Conservation (phyloP, 129 eudicot genomes). For the Chrysanthemum makinoi region DNA sequence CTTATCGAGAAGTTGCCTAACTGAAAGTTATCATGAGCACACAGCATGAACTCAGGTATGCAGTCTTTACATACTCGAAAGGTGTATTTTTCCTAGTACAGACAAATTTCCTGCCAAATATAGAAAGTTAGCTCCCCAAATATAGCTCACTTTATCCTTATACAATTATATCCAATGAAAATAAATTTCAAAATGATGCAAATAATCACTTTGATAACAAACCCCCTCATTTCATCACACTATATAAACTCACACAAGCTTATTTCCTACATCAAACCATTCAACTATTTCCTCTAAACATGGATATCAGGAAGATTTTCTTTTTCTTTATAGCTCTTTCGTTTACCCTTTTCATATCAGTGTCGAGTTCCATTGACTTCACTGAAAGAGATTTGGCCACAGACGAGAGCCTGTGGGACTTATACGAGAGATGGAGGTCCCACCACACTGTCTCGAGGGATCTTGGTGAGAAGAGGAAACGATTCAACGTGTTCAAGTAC, state of each 20-base stretch:
- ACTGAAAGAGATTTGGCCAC: slow-evolving; percentile 64
- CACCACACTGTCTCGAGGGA: slow-evolving; percentile 73
- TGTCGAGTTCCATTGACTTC: slow-evolving; percentile 55
- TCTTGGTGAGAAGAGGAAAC: slow-evolving; percentile 54
- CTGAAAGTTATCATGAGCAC: slow-evolving; percentile 39
- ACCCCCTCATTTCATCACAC: slow-evolving; percentile 16
- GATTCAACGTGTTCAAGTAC: slow-evolving; percentile 81
- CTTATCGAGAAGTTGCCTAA: slow-evolving; percentile 29
- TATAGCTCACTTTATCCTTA: slow-evolving; percentile 29
- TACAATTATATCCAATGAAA: slow-evolving; percentile 24
- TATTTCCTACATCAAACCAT: slow-evolving; percentile 12
- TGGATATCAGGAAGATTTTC: slow-evolving; percentile 39
- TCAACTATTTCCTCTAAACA: slow-evolving; percentile 6
- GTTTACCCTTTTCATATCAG: slow-evolving; percentile 32
- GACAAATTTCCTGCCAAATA: slow-evolving; percentile 39
- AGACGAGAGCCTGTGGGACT: slow-evolving; percentile 69
- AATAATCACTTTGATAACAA: slow-evolving; percentile 29
- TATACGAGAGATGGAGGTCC: slow-evolving; percentile 82
- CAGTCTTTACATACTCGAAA: slow-evolving; percentile 22
- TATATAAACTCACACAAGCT: slow-evolving; percentile 18
- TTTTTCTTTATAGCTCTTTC: slow-evolving; percentile 40
- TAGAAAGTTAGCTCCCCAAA: slow-evolving; percentile 32
- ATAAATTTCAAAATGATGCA: slow-evolving; percentile 13
- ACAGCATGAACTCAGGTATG: slow-evolving; percentile 29
- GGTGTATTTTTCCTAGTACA: slow-evolving; percentile 14